Evolutionary conservation across 768 basidiomycete genomes (phyloP).

Genomic region (Punctularia strigosozonata): DNA sequence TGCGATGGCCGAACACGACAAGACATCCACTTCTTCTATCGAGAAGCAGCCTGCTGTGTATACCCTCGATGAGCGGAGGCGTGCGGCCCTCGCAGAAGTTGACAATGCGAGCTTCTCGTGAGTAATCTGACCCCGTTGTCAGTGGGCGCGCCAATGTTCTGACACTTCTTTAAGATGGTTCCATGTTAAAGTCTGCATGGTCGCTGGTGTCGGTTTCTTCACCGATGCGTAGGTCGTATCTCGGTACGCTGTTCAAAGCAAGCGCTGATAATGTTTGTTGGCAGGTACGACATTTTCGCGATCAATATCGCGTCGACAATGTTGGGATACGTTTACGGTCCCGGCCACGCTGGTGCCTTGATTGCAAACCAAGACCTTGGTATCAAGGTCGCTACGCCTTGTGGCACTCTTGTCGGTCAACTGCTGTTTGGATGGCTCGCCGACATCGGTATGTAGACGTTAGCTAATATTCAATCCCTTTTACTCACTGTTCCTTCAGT

Average conservation of each 20-base stretch:
- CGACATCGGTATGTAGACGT: constrained; percentile 73
- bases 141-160: not conserved
- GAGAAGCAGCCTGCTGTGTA: constrained; percentile 19
- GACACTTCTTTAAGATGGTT: constrained; percentile 45
- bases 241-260: no score
- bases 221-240: constrained; percentile 56
- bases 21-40: no score
- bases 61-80: constrained; percentile 57
- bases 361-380: constrained; percentile 61
- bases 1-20: no score
- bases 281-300: constrained; percentile 75
- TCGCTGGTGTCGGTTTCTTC: constrained; percentile 81
- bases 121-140: constrained; percentile 14
- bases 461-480: constrained; percentile 15
- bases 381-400: constrained; percentile 65
- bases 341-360: constrained; percentile 15
- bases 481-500: not conserved
- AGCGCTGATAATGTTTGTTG: not conserved
- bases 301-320: constrained; percentile 80
- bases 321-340: constrained; percentile 73
- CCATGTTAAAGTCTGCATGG: constrained; percentile 52
- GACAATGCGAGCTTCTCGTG: constrained; percentile 82
- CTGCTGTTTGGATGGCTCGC: constrained; percentile 75
- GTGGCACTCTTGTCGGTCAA: constrained; percentile 68
- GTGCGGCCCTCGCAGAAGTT: constrained; percentile 74